These are phyloP conservation scores for Colletotrichum tofieldiae DNA, from an alignment of 2,329 filamentous ascomycete species.

Conservation along the genomic window DNA sequence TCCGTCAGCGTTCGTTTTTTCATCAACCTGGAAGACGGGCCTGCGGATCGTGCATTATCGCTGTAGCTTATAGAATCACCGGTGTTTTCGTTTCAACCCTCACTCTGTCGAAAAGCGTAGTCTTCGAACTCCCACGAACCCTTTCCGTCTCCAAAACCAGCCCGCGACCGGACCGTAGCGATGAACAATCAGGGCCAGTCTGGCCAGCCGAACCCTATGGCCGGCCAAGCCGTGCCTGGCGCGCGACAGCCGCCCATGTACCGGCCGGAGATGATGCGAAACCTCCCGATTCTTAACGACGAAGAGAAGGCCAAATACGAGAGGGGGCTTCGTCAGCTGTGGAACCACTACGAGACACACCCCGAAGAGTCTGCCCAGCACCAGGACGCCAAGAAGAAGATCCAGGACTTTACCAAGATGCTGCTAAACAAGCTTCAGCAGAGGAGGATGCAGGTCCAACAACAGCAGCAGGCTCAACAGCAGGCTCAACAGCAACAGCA, in stretches of 20 bases:
- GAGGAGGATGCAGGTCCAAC: constrained; percentile 53
- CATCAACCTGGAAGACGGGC: neutral
- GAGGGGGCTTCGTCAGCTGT: constrained; percentile 68
- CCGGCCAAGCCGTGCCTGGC: constrained; percentile 46
- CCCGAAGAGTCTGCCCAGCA: constrained; percentile 65
- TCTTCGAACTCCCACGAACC: neutral
- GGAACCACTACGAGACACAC: constrained; percentile 66
- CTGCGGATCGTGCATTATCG: neutral
- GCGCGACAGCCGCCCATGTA: constrained; percentile 60
- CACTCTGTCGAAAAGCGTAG: neutral
- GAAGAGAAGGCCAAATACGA: constrained; percentile 74
- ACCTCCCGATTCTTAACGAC: constrained; percentile 64
- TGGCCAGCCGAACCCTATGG: constrained; percentile 40
- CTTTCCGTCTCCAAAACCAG: neutral
- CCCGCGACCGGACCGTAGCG: constrained; percentile 8
- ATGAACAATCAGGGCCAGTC: constrained; percentile 44
- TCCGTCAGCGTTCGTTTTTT: neutral
- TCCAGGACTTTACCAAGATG: constrained; percentile 73
- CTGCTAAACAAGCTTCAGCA: constrained; percentile 67
- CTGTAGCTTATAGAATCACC: neutral
- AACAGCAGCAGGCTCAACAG: constrained; percentile 52
- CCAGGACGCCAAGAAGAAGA: constrained; percentile 68
- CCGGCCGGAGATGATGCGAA: constrained; percentile 67
- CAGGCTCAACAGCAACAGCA: constrained; percentile 45
- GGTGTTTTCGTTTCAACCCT: neutral